Evolutionary conservation across 2,329 filamentous ascomycete genomes (phyloP).

Genomic region (Fusarium sp.): DNA sequence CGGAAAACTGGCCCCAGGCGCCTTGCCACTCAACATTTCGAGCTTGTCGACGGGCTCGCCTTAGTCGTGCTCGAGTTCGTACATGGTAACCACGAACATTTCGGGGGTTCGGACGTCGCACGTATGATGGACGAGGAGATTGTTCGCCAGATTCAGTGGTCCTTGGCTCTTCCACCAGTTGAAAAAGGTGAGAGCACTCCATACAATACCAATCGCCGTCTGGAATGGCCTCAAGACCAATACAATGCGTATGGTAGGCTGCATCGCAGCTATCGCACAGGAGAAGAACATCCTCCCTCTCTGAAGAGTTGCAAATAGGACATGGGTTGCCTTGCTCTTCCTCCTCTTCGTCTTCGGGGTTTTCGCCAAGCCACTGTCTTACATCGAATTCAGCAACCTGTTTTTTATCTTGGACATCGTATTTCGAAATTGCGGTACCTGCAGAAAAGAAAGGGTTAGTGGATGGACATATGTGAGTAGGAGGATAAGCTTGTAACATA

Average conservation of each 20-base stretch:
- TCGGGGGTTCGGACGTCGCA: constrained; percentile 46
- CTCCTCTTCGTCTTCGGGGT: constrained; percentile 72
- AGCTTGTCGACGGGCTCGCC: constrained; percentile 65
- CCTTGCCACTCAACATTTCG: constrained; percentile 89
- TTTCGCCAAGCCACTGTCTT: constrained; percentile 75
- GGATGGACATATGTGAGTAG: constrained; percentile 24
- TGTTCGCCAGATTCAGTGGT: constrained; percentile 47
- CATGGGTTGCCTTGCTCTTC: constrained; percentile 78
- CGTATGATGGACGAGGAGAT: constrained; percentile 44
- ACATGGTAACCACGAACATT: constrained; percentile 49
- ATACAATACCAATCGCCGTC: constrained; percentile 90
- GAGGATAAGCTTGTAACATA: constrained; percentile 56
- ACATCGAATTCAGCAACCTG: constrained; percentile 91
- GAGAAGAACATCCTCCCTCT: constrained; percentile 85
- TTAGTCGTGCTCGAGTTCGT: constrained; percentile 67
- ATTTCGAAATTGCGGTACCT: constrained; percentile 67
- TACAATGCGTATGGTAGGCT: constrained; percentile 90
- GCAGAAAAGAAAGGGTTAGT: constrained; percentile 30
- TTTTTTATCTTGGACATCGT: constrained; percentile 80
- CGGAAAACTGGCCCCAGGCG: constrained; percentile 76
- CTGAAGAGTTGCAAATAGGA: constrained; percentile 81
- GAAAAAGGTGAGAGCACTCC: constrained; percentile 71
- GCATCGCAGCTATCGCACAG: constrained; percentile 92
- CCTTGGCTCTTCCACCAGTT: constrained; percentile 46
- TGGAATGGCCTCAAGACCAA: constrained; percentile 81